Conservation (phyloP, 2,329 filamentous ascomycete species). For the Zasmidium cellare region DNA sequence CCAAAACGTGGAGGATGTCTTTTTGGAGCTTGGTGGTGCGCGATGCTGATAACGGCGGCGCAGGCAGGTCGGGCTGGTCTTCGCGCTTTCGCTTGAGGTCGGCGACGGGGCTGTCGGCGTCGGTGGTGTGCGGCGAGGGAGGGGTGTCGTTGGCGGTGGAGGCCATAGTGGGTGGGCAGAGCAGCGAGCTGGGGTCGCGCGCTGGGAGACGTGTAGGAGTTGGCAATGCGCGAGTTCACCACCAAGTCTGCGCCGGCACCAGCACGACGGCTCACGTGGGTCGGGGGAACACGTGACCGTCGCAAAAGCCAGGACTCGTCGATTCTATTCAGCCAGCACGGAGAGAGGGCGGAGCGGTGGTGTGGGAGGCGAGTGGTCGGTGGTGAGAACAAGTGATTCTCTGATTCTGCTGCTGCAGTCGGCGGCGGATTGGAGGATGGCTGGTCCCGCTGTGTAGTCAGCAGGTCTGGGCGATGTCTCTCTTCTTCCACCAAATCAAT, state of each 20-base stretch:
- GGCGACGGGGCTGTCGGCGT: not conserved
- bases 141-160: not conserved
- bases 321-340: not conserved
- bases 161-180: not conserved
- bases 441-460: not conserved
- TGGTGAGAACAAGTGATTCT: not conserved
- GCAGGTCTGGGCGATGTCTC: not conserved
- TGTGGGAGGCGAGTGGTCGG: not conserved
- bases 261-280: not conserved
- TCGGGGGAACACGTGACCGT: not conserved
- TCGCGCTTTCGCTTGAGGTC: slow-evolving; percentile 7
- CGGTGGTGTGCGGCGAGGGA: not conserved
- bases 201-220: not conserved
- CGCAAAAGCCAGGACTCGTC: not conserved
- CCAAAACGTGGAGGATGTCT: slow-evolving; percentile 44
- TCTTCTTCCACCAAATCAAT: not conserved
- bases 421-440: not conserved
- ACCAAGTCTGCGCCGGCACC: not conserved
- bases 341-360: not conserved
- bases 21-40: slow-evolving; percentile 32
- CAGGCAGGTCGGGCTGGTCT: not conserved
- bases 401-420: not conserved
- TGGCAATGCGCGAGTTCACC: not conserved
- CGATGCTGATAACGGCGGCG: not conserved
- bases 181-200: not conserved